Evolutionary conservation across 2,329 filamentous ascomycete genomes (phyloP).

Genomic region (Talaromyces amestolkiae): DNA sequence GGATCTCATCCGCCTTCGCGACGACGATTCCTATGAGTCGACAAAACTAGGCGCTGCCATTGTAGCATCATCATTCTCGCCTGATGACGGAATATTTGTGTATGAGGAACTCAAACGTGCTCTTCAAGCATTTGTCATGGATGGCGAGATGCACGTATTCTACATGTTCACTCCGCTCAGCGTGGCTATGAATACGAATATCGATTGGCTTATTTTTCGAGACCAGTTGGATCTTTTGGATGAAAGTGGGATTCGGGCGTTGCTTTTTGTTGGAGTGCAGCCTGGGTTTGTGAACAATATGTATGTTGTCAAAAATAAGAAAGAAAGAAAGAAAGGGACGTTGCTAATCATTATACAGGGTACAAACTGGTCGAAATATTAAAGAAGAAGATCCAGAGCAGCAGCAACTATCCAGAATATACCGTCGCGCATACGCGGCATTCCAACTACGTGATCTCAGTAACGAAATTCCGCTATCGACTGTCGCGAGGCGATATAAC

Average conservation of each 20-base stretch:
- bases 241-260: conserved; percentile 67
- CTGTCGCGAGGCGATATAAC: conserved; percentile 68
- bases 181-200: conserved; percentile 41
- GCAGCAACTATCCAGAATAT: conserved; percentile 60
- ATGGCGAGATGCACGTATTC: conserved; percentile 75
- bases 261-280: conserved; percentile 66
- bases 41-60: conserved; percentile 68
- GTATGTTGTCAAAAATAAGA: conserved; percentile 42
- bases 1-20: conserved; percentile 55
- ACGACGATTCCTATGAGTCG: conserved; percentile 55
- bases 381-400: conserved; percentile 63
- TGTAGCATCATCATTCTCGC: conserved; percentile 69
- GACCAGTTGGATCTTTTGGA: conserved; percentile 69
- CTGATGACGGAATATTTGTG: conserved; percentile 72
- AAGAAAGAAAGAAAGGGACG: background rate
- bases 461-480: conserved; percentile 70
- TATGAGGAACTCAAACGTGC: conserved; percentile 66
- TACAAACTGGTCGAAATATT: conserved; percentile 60
- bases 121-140: conserved; percentile 72
- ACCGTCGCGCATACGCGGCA: conserved; percentile 71
- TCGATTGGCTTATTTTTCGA: conserved; percentile 72
- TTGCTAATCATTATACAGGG: conserved; percentile 46
- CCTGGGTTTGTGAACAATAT: conserved; percentile 65
- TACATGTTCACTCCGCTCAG: conserved; percentile 76
- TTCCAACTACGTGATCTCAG: conserved; percentile 76